Conservation (phyloP, 176 grass and related monocot species). For the Cenchrus purpureus region DNA sequence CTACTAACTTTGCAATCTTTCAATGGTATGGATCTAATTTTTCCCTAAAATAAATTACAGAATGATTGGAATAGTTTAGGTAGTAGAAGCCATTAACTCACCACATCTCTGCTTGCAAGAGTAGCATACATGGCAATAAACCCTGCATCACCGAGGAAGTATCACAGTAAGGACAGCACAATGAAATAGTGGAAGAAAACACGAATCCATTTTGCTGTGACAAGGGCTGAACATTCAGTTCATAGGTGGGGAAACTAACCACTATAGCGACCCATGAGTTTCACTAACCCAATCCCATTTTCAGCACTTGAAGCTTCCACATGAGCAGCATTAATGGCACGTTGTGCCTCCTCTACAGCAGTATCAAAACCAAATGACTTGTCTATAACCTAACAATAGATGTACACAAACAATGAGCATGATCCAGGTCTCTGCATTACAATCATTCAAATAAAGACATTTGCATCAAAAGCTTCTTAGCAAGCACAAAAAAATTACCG, state of each 20-base stretch:
- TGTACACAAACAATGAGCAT: conserved; percentile 27
- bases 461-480: background rate
- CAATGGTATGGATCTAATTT: too few species aligned
- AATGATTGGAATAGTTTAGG: conserved; percentile 23
- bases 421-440: background rate
- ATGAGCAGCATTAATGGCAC: conserved; percentile 90
- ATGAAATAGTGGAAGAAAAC: background rate
- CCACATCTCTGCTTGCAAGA: conserved; percentile 96
- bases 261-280: conserved; percentile 97
- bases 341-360: conserved; percentile 94
- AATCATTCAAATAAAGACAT: background rate
- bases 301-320: conserved; percentile 94
- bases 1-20: background rate
- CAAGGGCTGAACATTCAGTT: conserved; percentile 14
- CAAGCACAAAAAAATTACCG: conserved; percentile 54
- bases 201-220: background rate
- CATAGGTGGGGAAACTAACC: conserved; percentile 58
- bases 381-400: conserved; percentile 73
- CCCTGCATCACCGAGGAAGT: conserved; percentile 52
- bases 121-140: conserved; percentile 99
- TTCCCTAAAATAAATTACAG: conserved; percentile 3
- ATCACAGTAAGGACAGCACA: background rate
- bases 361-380: conserved; percentile 98
- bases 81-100: conserved; percentile 53
- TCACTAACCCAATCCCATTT: conserved; percentile 94